These are phyloP conservation scores for Wickerhamiella infanticola DNA, from an alignment of 1,139 yeast species.

Conservation along the genomic window DNA sequence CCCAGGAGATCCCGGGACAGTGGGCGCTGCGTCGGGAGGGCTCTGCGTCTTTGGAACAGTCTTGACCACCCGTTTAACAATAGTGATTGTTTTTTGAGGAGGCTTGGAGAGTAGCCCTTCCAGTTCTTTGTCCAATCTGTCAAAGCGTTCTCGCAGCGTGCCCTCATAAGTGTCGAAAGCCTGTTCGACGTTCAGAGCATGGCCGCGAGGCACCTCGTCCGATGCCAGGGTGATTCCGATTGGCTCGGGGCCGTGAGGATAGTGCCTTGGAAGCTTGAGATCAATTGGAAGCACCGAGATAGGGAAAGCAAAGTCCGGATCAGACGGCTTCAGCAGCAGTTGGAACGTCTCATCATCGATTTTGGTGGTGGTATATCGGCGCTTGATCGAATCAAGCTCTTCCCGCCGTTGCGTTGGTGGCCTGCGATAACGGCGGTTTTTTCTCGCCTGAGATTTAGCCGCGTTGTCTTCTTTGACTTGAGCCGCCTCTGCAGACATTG, in stretches of 20 bases:
- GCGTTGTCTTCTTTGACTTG: background rate
- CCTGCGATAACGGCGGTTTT: background rate
- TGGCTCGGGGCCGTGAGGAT: conserved; percentile 28
- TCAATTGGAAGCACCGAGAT: conserved; percentile 36
- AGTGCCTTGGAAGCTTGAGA: conserved; percentile 38
- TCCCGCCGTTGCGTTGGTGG: conserved; percentile 8
- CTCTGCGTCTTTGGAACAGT: background rate
- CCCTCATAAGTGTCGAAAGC: conserved; percentile 37
- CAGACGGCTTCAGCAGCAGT: conserved; percentile 35
- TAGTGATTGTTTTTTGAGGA: conserved; percentile 40
- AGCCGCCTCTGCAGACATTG: too few relatives aligned
- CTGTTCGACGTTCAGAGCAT: conserved; percentile 45
- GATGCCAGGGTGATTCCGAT: conserved; percentile 33
- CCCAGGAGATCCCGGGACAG: background rate
- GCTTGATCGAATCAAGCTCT: conserved; percentile 11
- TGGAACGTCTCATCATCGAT: conserved; percentile 12
- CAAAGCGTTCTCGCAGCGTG: conserved; percentile 35
- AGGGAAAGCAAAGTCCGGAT: conserved; percentile 63
- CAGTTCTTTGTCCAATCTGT: conserved; percentile 41
- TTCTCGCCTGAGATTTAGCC: background rate
- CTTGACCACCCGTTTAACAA: conserved; percentile 22
- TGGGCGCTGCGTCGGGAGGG: background rate
- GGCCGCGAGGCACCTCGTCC: conserved; percentile 59
- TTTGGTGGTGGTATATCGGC: conserved; percentile 6
- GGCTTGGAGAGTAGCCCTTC: conserved; percentile 38